These are phyloP conservation scores for Aspergillus versicolor DNA, from an alignment of 2,329 filamentous ascomycete genomes.

Conservation along the genomic window DNA sequence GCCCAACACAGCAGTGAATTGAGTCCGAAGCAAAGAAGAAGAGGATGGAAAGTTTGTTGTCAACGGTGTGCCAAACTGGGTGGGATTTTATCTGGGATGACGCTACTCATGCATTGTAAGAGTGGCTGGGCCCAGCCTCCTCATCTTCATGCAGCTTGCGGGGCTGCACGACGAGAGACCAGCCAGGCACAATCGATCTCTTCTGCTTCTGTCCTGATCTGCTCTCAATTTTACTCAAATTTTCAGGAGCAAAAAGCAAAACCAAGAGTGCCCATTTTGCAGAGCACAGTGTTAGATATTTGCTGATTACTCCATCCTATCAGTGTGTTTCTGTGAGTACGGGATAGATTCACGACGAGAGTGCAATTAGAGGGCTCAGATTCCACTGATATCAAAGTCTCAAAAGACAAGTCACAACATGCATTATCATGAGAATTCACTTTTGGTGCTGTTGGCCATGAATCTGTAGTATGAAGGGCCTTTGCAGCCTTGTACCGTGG, in stretches of 20 bases:
- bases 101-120: conserved; percentile 11
- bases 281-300: neutral
- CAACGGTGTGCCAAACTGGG: conserved; percentile 8
- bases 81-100: conserved; percentile 15
- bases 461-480: no score
- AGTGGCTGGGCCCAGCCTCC: conserved; percentile 21
- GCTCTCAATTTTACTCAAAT: neutral
- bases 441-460: neutral
- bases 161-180: conserved; percentile 16
- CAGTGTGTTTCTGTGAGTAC: neutral
- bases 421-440: neutral
- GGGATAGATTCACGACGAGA: neutral
- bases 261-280: neutral
- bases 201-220: neutral
- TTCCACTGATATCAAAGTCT: neutral
- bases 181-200: conserved; percentile 15
- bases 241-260: neutral
- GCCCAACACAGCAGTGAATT: neutral
- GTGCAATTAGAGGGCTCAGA: neutral
- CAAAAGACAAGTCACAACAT: neutral
- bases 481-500: neutral
- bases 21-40: neutral
- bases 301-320: neutral
- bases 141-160: conserved; percentile 10
- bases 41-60: neutral